phyloP scores from a whole-genome alignment of 306 rosid genomes.

The Senna tora region DNA sequence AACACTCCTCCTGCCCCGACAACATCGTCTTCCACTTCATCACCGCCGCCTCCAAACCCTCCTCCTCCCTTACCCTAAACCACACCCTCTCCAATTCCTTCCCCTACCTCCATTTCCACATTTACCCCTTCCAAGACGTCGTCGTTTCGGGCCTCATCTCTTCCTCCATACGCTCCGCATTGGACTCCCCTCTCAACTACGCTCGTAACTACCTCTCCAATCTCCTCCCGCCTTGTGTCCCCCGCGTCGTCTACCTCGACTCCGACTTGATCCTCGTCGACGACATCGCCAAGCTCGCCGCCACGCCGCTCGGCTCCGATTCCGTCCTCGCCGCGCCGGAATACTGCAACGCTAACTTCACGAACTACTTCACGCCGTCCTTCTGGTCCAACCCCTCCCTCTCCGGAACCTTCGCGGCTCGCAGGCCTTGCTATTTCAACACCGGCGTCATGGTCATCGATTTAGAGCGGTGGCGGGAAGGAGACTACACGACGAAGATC shows the following conservation, averaged over 20 bases:
- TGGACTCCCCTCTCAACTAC: conserved; percentile 84
- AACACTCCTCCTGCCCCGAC: conserved; percentile 90
- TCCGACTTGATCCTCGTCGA: conserved; percentile 87
- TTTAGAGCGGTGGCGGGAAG: conserved; percentile 71
- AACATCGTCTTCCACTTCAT: conserved; percentile 76
- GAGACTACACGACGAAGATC: conserved; percentile 66
- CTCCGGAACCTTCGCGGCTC: conserved; percentile 58
- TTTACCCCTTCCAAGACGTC: conserved; percentile 64
- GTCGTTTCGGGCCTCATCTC: conserved; percentile 83
- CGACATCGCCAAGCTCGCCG: conserved; percentile 79
- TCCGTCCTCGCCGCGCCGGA: conserved; percentile 89
- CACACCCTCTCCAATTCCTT: conserved; percentile 54
- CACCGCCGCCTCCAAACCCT: conserved; percentile 47
- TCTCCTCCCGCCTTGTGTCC: conserved; percentile 57
- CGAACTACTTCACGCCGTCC: conserved; percentile 71
- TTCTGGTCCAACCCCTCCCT: conserved; percentile 88
- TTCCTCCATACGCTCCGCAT: conserved; percentile 84
- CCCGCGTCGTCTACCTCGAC: conserved; percentile 77
- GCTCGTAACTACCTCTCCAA: conserved; percentile 77
- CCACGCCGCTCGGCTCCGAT: conserved; percentile 49
- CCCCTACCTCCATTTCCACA: conserved; percentile 69
- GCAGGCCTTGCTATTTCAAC: conserved; percentile 81
- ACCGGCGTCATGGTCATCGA: conserved; percentile 97
- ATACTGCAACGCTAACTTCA: conserved; percentile 85
- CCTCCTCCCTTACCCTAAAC: conserved; percentile 33